Base-by-base conservation (phyloP, 805 yeast species). In the Saccharomyces eubayanus region DNA sequence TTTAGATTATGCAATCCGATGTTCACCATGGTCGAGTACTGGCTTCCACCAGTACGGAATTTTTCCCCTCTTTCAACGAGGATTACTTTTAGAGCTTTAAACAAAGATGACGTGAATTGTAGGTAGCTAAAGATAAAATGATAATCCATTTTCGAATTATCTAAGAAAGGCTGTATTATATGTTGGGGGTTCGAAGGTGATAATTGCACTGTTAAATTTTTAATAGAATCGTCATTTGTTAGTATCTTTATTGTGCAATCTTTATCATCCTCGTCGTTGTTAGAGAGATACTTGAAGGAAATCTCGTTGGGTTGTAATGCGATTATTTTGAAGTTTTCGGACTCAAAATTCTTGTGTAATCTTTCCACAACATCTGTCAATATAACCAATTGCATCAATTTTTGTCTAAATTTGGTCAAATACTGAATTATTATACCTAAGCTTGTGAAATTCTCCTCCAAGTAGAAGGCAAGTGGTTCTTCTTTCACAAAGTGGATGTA, bases 321-420 rank as follows among this genome's bases (percentile, higher is more conserved):
- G 10, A 68, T 60, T 31, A 70, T 67, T 47, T 62, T 62, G 55
- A 70, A 70, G 50, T 60, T 58, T 5, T 64, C 64, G 10, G 71
- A 64, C 12, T 66, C 62, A 53, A 70, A 70, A 48, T 63, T 69
- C 21, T 63, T 60, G 51, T 67, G 69, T 40, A 70, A 48, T 41
- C 63, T 65, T 47, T 69, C 72, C 6, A 70, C 66, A 5, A 69
- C 72, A 53, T 69, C 69, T 2, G 69, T 70, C 11, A 70, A 46
- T 11, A 68, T 58, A 24, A 69, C 67, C 47, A 70, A 53, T 53
- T 69, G 72, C 64, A 65, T 63, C 41, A 70, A 51, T 51, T 65
- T 68, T 45, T 67, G 63, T 47, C 66, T 67, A 55, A 69, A 66
- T 45, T 58, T 61, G 16, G 62, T 58, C 28, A 67, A 50, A 53